Evolutionary conservation across 169 alveolate species (phyloP).

Genomic region (Fabrea salina): DNA sequence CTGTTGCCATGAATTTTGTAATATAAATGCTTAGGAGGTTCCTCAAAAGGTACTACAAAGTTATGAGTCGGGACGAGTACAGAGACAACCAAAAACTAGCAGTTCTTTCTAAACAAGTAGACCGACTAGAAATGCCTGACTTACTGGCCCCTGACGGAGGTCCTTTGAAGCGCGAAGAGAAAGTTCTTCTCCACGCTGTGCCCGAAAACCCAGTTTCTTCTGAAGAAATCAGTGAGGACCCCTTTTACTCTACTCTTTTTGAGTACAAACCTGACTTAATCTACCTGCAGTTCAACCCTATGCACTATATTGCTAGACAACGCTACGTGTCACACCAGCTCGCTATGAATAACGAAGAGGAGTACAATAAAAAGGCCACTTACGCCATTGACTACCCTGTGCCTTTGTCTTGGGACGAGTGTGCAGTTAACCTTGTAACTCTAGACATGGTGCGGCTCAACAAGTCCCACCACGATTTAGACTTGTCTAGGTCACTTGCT

Average conservation of each 20-base stretch:
- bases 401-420: constrained; percentile 79
- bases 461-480: constrained; percentile 57
- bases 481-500: constrained; percentile 58
- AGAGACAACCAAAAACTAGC: constrained; percentile 14
- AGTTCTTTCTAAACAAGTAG: constrained; percentile 10
- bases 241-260: not conserved
- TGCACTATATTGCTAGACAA: constrained; percentile 50
- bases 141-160: constrained; percentile 30
- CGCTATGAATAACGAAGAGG: constrained; percentile 73
- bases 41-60: constrained; percentile 7
- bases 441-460: constrained; percentile 69
- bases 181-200: not conserved
- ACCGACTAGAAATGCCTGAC: constrained; percentile 31
- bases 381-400: constrained; percentile 53
- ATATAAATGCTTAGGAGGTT: not conserved
- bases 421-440: constrained; percentile 65
- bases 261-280: constrained; percentile 19
- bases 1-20: too few species aligned
- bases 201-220: not conserved
- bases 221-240: not conserved
- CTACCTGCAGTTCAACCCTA: constrained; percentile 25
- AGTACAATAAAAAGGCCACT: constrained; percentile 58
- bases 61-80: constrained; percentile 32
- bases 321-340: constrained; percentile 71
- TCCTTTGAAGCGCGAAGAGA: not conserved